Evolutionary conservation across 371 early-diverging fungal species (phyloP), one percentile per base, ranked within the genome.

Genomic region (Saksenaea oblongispora): DNA sequence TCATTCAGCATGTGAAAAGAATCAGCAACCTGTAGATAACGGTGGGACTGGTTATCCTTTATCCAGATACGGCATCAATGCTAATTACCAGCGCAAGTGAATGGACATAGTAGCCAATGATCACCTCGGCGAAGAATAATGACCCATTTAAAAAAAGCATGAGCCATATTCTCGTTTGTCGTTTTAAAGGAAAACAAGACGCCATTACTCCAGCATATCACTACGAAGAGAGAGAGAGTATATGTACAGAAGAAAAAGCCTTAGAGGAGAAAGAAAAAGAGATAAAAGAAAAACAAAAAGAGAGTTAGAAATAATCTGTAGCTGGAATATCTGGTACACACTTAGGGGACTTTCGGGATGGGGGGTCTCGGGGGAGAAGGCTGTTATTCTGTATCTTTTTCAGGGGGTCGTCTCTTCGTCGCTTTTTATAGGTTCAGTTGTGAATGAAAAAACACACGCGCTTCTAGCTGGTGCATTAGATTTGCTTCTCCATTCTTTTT

Each of bases 1-100:
- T 96, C 97, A 61, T 87, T 90, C 47, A 95, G 75, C 95, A 95
- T 94, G 73, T 96, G 96, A 83, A 94, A 96, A 1, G 93, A 88
- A 76, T 96, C 96, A 1, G 95, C 95, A n/a, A 96, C 79, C 63
- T 80, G 56, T 7, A 53, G 56, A 58, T 17, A 41, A 13, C 14
- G 41, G 22, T n/a, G n/a, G n/a, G n/a, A n/a, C n/a, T n/a, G n/a
- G n/a, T n/a, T n/a, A n/a, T n/a, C n/a, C n/a, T n/a, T n/a, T n/a
- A n/a, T n/a, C n/a, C n/a, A n/a, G n/a, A n/a, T n/a, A n/a, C n/a
- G n/a, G n/a, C 18, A 13, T 34, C 3, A 31, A 24, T 34, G 10
- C 13, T 10, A 17, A 18, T 64, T 78, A 80, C 81, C 74, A 96
- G 84, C 9, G 95, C 91, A 26, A 96, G 74, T n/a, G 94, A 94